A percentile compares a stretch with the other conserved stretches of the same genome.
Conservation (phyloP, 495 filamentous ascomycete species). For the Trypethelium eluteriae region DNA sequence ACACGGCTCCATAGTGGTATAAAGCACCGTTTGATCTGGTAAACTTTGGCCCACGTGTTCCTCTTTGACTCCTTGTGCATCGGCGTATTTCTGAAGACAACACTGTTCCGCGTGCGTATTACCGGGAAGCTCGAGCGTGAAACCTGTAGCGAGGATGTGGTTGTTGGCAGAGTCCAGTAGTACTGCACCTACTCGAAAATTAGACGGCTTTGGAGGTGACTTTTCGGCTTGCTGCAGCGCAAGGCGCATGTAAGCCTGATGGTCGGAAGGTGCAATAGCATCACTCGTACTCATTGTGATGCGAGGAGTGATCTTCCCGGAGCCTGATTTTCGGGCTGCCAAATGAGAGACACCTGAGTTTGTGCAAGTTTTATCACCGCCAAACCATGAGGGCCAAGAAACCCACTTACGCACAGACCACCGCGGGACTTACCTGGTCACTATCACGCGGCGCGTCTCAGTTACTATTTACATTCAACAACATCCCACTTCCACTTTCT, state of each 20-base stretch:
- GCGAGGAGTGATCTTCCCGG: neutral
- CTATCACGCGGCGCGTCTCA: neutral
- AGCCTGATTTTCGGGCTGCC: neutral
- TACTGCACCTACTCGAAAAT: constrained; percentile 87
- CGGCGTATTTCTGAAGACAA: constrained; percentile 70
- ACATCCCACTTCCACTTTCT: neutral
- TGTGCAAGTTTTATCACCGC: neutral
- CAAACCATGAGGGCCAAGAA: neutral
- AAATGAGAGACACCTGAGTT: neutral
- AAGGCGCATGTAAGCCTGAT: constrained; percentile 59
- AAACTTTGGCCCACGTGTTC: constrained; percentile 50
- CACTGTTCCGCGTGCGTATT: constrained; percentile 97
- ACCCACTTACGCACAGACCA: neutral
- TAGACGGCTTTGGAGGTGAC: constrained; percentile 77
- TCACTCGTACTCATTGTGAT: neutral
- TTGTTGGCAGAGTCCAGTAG: constrained; percentile 51
- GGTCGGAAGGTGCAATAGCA: constrained; percentile 33
- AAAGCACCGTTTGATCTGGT: constrained; percentile 54
- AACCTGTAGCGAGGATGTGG: constrained; percentile 71
- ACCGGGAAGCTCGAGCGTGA: constrained; percentile 80
- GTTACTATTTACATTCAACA: neutral
- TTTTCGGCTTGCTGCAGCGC: constrained; percentile 66
- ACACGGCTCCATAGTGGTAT: constrained; percentile 95
- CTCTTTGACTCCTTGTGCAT: constrained; percentile 44
- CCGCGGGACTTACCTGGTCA: neutral